These are phyloP conservation scores for Syzygium aromaticum DNA, from an alignment of 345 rosid species.

Conservation along the genomic window DNA sequence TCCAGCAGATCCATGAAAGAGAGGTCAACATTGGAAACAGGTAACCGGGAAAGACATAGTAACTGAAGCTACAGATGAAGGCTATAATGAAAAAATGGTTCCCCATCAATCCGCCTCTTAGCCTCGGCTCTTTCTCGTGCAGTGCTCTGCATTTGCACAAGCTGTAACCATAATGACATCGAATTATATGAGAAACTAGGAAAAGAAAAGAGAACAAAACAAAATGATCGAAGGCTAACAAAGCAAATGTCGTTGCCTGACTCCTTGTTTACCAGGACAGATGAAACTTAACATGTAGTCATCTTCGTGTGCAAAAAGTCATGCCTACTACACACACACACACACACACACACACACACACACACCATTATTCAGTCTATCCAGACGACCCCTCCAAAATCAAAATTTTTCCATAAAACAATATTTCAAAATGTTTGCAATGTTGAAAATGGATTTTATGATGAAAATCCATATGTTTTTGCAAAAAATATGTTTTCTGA, in stretches of 20 bases:
- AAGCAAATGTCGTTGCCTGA: not conserved
- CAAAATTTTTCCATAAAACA: too few relatives aligned
- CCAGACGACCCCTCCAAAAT: too few relatives aligned
- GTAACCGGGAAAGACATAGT: slow-evolving; percentile 53
- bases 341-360: too few relatives aligned
- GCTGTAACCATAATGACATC: not conserved
- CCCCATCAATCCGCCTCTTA: slow-evolving; percentile 31
- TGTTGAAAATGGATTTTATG: too few relatives aligned
- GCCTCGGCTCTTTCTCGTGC: slow-evolving; percentile 46
- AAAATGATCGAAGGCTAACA: too few relatives aligned
- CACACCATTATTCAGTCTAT: too few relatives aligned
- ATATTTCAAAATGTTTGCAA: too few relatives aligned
- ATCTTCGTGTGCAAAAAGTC: not conserved
- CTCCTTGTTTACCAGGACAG: not conserved
- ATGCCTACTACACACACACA: too few relatives aligned
- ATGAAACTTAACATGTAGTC: not conserved
- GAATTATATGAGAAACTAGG: too few relatives aligned
- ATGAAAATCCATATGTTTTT: too few relatives aligned
- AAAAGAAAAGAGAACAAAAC: not conserved
- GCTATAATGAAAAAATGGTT: slow-evolving; percentile 54
- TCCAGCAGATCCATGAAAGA: slow-evolving; percentile 60
- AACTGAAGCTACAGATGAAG: slow-evolving; percentile 46
- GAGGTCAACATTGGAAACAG: slow-evolving; percentile 43
- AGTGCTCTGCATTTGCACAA: slow-evolving; percentile 28
- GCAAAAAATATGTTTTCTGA: too few relatives aligned